These are phyloP conservation scores for Diversispora eburnea DNA, from an alignment of 192 early-diverging fungal genomes.

Conservation along the genomic window DNA sequence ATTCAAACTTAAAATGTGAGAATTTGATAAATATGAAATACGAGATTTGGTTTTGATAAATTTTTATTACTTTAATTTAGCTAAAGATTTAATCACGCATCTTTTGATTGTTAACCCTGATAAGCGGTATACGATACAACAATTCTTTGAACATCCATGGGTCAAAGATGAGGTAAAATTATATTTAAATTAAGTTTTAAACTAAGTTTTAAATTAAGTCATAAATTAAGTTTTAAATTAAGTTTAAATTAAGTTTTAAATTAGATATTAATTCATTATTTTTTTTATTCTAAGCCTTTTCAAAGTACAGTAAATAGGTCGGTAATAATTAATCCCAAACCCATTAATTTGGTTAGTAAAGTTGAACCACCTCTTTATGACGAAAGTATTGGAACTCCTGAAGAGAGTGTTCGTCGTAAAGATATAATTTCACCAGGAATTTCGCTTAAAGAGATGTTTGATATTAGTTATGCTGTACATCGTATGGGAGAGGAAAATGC, in stretches of 20 bases:
- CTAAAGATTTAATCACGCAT: slow-evolving; percentile 69
- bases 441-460: slow-evolving; percentile 68
- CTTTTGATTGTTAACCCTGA: slow-evolving; percentile 68
- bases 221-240: neutral
- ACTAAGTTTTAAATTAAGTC: no score
- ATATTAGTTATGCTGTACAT: slow-evolving; percentile 74
- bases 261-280: no score
- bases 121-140: slow-evolving; percentile 71
- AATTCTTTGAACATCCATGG: slow-evolving; percentile 83
- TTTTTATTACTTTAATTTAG: slow-evolving; percentile 31
- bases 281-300: no score
- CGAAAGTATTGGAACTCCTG: slow-evolving; percentile 20
- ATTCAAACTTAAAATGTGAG: neutral
- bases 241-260: neutral
- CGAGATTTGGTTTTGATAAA: neutral
- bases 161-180: slow-evolving; percentile 42
- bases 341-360: no score
- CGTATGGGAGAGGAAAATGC: slow-evolving; percentile 64
- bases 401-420: slow-evolving; percentile 45
- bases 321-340: no score
- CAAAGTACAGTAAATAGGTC: no score
- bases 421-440: slow-evolving; percentile 53
- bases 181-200: neutral
- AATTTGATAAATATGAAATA: neutral
- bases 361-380: neutral